phyloP scores from a whole-genome alignment of 805 yeast species.

The Kodamaea hsintzibuensis region DNA sequence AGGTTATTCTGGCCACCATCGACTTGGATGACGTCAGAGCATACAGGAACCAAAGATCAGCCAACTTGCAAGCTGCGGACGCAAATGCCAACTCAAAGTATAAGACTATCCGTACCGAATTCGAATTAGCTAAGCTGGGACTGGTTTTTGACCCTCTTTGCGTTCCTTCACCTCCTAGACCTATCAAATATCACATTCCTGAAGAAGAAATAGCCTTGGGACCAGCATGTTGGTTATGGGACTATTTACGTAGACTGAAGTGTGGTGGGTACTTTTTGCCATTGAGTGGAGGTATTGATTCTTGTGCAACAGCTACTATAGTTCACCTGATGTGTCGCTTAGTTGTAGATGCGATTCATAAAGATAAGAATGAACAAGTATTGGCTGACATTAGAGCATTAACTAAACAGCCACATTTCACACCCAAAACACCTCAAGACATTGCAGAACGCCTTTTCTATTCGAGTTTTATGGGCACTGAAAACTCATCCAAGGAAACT shows the following conservation, averaged over 20 bases:
- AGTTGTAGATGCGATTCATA: constrained; percentile 64
- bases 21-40: constrained; percentile 89
- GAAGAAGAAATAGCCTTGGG: constrained; percentile 97
- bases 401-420: constrained; percentile 59
- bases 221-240: constrained; percentile 99
- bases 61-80: constrained; percentile 62
- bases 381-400: constrained; percentile 71
- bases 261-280: constrained; percentile 94
- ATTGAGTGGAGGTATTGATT: constrained; percentile 94
- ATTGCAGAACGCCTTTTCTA: constrained; percentile 77
- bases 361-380: constrained; percentile 63
- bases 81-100: constrained; percentile 45
- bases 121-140: constrained; percentile 64
- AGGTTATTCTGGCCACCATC: constrained; percentile 92
- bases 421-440: constrained; percentile 74
- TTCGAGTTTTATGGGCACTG: constrained; percentile 94
- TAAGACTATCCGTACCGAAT: constrained; percentile 59
- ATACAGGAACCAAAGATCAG: constrained; percentile 74
- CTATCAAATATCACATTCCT: constrained; percentile 69
- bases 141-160: constrained; percentile 61
- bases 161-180: constrained; percentile 53
- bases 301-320: constrained; percentile 95
- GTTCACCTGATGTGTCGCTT: constrained; percentile 92
- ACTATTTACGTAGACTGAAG: constrained; percentile 85
- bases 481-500: constrained; percentile 87